phyloP scores from a whole-genome alignment of 2,329 filamentous ascomycete species.

The Pyricularia sp. region DNA sequence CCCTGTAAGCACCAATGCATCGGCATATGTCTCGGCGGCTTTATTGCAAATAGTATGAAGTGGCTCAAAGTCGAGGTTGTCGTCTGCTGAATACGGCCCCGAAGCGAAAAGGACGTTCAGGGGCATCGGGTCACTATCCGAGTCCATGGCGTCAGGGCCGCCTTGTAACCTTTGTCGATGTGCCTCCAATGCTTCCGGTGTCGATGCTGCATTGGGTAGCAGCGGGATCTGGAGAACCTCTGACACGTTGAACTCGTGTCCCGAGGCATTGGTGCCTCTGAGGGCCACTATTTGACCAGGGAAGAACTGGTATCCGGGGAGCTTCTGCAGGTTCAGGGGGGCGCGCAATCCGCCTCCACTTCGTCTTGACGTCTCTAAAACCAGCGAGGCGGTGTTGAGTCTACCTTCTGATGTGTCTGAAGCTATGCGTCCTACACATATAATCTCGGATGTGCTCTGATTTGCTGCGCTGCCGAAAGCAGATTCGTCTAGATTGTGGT shows the following conservation, averaged over 20 bases:
- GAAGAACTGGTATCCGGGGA: slow-evolving; percentile 70
- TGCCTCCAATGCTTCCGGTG: slow-evolving; percentile 48
- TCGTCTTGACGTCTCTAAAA: slow-evolving; percentile 76
- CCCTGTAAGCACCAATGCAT: slow-evolving; percentile 67
- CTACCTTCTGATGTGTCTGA: slow-evolving; percentile 79
- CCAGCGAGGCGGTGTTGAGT: slow-evolving; percentile 70
- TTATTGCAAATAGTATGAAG: slow-evolving; percentile 68
- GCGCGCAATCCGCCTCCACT: slow-evolving; percentile 73
- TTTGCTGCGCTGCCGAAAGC: slow-evolving; percentile 78
- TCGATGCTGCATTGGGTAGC: slow-evolving; percentile 60
- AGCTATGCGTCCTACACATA: slow-evolving; percentile 84
- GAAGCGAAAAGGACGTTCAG: slow-evolving; percentile 66
- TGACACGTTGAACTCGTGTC: slow-evolving; percentile 66
- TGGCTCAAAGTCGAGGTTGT: slow-evolving; percentile 82
- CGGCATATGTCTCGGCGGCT: slow-evolving; percentile 61
- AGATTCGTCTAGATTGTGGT: slow-evolving; percentile 63
- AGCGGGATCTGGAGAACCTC: slow-evolving; percentile 65
- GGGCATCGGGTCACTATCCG: slow-evolving; percentile 46
- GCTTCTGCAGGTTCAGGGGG: slow-evolving; percentile 59
- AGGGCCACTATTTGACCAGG: slow-evolving; percentile 89
- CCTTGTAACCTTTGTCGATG: slow-evolving; percentile 58
- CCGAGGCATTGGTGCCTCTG: slow-evolving; percentile 74
- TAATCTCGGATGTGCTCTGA: slow-evolving; percentile 73
- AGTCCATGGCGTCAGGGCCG: slow-evolving; percentile 48
- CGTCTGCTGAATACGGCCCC: slow-evolving; percentile 85